These are phyloP conservation scores for Ambrosia hybrid DNA, from an alignment of 140 eudicot species.

Conservation along the genomic window DNA sequence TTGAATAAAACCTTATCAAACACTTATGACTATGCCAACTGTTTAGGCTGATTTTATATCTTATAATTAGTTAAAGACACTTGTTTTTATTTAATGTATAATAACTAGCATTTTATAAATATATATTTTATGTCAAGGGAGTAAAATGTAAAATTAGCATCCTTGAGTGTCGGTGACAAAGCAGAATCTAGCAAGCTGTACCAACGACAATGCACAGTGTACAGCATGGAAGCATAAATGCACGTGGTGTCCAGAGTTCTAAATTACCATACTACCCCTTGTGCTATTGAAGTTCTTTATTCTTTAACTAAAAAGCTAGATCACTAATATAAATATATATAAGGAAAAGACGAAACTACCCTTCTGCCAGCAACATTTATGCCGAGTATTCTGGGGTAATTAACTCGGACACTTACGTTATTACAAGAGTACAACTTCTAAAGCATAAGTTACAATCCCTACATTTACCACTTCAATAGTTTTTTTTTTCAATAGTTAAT, in stretches of 20 bases:
- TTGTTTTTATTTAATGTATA: slow-evolving; percentile 1
- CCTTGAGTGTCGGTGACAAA: slow-evolving; percentile 32
- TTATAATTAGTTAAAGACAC: slow-evolving; percentile 3
- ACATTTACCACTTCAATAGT: background rate
- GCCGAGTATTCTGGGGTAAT: slow-evolving; percentile 31
- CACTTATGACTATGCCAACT: too few relatives aligned
- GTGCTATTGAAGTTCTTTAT: too few relatives aligned
- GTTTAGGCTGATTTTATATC: too few relatives aligned
- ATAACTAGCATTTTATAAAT: background rate
- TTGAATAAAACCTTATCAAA: too few relatives aligned
- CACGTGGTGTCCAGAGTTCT: slow-evolving; percentile 26
- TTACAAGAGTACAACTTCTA: slow-evolving; percentile 8
- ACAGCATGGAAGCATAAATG: slow-evolving; percentile 23
- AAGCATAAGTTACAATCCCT: slow-evolving; percentile 3
- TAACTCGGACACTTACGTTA: background rate
- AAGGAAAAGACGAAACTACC: slow-evolving; percentile 19
- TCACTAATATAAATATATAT: background rate
- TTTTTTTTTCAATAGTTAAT: background rate
- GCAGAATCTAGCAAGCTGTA: slow-evolving; percentile 35
- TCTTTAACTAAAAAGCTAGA: too few relatives aligned
- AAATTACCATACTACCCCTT: slow-evolving; percentile 6
- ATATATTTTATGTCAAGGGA: slow-evolving; percentile 1
- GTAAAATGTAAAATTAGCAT: slow-evolving; percentile 15
- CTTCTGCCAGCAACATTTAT: slow-evolving; percentile 19
- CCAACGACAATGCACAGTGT: slow-evolving; percentile 34